Base-by-base conservation (phyloP, 306 rosid genomes). In the Cucumis sativus region DNA sequence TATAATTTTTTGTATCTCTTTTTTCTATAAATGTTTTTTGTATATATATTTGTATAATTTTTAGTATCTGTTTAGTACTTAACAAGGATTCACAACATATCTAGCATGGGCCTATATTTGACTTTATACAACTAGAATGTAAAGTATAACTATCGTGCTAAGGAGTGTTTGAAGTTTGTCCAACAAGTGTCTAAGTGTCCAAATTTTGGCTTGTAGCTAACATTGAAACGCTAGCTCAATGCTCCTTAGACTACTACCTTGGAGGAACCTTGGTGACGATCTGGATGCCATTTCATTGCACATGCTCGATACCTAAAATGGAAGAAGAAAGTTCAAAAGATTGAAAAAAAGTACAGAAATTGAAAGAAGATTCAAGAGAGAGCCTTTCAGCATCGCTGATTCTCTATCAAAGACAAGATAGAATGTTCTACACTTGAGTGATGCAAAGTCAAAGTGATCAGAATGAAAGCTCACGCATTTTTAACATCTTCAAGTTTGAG, bases 241-340 rank as follows among this genome's bases (percentile, higher is more conserved):
- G 51, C 51, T 47, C 16, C 51, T 12, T 47, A 45, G 54, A 47
- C 54, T 47, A 67, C 76, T 16, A 89, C 97, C 96, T 91, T 93
- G 75, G 91, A 88, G 85, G 91, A 82, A 76, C 97, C 94, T 45
- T 85, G 94, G 79, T 93, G 97, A 13, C 98, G 98, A 84, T 93
- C 94, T 2, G 98, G 98, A 82, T 93, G 98, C 97, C 97, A 93
- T 83, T 91, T 91, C 43, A 91, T 80, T 8, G 98, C 98, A 77
- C 92, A 93, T 33, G 65, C 56, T 33, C 94, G 88, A 83, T 91
- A 93, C 67, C 98, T 93, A 82, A 56, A 74, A 79, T 78, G 43
- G 35, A 74, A 77, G 62, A 28, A 52, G 21, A 21, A 45, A 47
- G 7, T n/a, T 0, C 1, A 76, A 7, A 52, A 21, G 14, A 25